phyloP scores from a whole-genome alignment of 176 grass and related monocot species.

The Poa pratensis region DNA sequence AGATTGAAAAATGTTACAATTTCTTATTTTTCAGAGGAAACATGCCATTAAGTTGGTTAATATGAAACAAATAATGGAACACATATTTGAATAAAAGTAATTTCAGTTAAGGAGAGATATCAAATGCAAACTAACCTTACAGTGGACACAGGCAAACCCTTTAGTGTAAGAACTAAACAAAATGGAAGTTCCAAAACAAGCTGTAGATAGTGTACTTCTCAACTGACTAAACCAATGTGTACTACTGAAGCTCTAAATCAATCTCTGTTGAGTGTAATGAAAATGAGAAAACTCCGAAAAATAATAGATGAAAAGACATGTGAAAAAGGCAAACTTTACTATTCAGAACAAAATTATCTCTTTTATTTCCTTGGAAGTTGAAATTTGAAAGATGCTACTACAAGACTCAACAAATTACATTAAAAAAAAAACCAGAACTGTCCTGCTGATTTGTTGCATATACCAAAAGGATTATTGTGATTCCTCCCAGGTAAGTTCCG shows the following conservation, averaged over 20 bases:
- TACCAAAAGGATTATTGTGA: neutral
- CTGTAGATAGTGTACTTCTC: neutral
- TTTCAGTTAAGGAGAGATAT: slow-evolving; percentile 22
- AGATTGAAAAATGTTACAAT: neutral
- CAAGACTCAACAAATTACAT: neutral
- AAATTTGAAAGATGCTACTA: neutral
- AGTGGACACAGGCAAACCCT: neutral
- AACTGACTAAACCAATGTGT: neutral
- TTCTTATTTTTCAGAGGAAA: neutral
- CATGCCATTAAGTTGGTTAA: neutral
- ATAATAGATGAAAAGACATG: slow-evolving; percentile 10
- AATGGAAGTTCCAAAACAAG: neutral
- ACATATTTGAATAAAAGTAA: slow-evolving; percentile 28
- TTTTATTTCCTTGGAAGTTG: neutral
- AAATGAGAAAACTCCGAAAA: neutral
- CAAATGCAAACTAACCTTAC: neutral
- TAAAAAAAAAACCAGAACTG: neutral
- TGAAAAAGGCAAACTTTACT: neutral
- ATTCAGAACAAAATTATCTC: neutral
- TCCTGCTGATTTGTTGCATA: neutral
- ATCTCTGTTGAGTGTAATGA: neutral
- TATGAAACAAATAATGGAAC: slow-evolving; percentile 14
- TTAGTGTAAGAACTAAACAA: neutral
- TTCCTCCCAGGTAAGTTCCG: neutral
- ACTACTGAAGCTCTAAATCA: slow-evolving; percentile 9